phyloP scores from a whole-genome alignment of 345 rosid genomes.

The Euphorbia lathyris region DNA sequence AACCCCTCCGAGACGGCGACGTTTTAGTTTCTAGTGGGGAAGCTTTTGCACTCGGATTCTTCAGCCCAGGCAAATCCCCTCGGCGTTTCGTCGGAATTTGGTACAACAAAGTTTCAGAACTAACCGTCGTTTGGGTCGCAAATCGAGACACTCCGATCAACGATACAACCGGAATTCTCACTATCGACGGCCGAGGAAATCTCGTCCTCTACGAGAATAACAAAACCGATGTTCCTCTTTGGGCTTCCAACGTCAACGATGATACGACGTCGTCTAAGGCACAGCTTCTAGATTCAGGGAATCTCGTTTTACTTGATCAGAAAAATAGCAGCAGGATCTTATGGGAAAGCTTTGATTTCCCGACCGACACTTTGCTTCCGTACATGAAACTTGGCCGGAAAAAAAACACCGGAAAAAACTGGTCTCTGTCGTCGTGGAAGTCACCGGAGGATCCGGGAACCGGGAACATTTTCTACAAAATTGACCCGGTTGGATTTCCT shows the following conservation, averaged over 20 bases:
- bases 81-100: slow-evolving; percentile 17
- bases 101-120: slow-evolving; percentile 11
- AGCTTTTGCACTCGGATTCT: slow-evolving; percentile 10
- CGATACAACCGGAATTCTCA: slow-evolving; percentile 10
- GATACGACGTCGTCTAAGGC: slow-evolving; percentile 4
- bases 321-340: not conserved
- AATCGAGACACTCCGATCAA: slow-evolving; percentile 12
- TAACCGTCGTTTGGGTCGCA: slow-evolving; percentile 13
- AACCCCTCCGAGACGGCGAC: not conserved
- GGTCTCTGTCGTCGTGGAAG: slow-evolving; percentile 30
- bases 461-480: slow-evolving; percentile 11
- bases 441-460: slow-evolving; percentile 26
- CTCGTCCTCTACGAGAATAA: slow-evolving; percentile 2
- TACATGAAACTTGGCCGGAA: slow-evolving; percentile 27
- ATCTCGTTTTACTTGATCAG: slow-evolving; percentile 11
- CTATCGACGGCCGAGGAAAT: slow-evolving; percentile 4
- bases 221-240: not conserved
- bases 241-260: slow-evolving; percentile 4
- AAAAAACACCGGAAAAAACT: slow-evolving; percentile 11
- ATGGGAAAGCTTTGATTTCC: slow-evolving; percentile 43
- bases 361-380: slow-evolving; percentile 28
- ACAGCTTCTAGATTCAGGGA: slow-evolving; percentile 34
- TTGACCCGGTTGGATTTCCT: slow-evolving; percentile 40
- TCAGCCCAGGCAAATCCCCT: slow-evolving; percentile 9
- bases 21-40: not conserved